Evolutionary conservation across 108 stramenopile genomes (phyloP).

Genomic region (Skeletonema tropicum): DNA sequence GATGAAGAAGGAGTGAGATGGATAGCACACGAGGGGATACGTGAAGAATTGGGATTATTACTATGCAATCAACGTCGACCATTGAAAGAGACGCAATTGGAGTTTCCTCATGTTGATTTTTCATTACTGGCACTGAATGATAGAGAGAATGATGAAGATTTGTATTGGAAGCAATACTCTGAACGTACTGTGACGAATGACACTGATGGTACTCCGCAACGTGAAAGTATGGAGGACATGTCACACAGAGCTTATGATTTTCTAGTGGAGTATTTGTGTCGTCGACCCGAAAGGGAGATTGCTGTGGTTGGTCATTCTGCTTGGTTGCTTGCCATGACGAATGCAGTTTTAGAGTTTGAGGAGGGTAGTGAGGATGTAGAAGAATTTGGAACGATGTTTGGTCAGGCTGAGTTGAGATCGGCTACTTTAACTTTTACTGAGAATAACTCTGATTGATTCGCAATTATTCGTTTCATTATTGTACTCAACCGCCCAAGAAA

Average conservation of each 20-base stretch:
- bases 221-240: conserved; percentile 36
- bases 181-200: too few species aligned
- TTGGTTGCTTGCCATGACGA: conserved; percentile 48
- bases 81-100: conserved; percentile 43
- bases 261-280: conserved; percentile 24
- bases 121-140: too few species aligned
- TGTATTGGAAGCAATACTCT: too few species aligned
- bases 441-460: too few species aligned
- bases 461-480: too few species aligned
- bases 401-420: conserved; percentile 41
- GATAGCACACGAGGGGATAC: conserved; percentile 71
- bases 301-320: conserved; percentile 47
- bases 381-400: conserved; percentile 25
- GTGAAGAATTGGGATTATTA: conserved; percentile 79
- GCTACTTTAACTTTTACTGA: background rate
- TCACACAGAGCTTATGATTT: conserved; percentile 40
- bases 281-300: conserved; percentile 33
- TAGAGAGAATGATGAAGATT: too few species aligned
- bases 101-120: conserved; percentile 48
- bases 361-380: background rate
- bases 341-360: conserved; percentile 28
- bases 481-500: too few species aligned
- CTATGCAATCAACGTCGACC: conserved; percentile 81
- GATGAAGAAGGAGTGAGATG: conserved; percentile 37
- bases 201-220: too few species aligned